Conservation (phyloP, 495 filamentous ascomycete genomes). For the Copromyces sp. region DNA sequence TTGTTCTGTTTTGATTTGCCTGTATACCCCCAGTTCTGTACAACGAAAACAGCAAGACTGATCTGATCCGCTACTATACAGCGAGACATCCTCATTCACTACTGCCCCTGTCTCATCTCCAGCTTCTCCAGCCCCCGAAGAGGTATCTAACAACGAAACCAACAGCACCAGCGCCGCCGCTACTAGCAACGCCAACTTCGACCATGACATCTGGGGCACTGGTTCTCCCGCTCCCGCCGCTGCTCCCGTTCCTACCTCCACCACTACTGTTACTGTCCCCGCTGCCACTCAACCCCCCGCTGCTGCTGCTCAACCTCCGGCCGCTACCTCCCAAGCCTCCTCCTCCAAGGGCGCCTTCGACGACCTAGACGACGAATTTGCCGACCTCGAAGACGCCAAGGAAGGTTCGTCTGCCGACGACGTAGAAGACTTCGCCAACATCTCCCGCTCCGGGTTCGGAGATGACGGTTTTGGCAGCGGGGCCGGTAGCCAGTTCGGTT, state of each 20-base stretch:
- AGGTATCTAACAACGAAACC: constrained; percentile 5
- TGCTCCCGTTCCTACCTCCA: neutral
- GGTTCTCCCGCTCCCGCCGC: neutral
- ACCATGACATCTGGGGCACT: constrained; percentile 24
- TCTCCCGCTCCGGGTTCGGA: constrained; percentile 43
- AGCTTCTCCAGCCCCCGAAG: constrained; percentile 9
- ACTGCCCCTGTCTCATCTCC: neutral
- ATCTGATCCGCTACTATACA: neutral
- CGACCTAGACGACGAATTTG: constrained; percentile 87
- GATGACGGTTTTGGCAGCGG: constrained; percentile 53
- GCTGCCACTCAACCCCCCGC: constrained; percentile 8
- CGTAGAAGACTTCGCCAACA: constrained; percentile 53
- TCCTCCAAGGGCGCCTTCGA: constrained; percentile 42
- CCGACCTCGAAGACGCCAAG: constrained; percentile 74
- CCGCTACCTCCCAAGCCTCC: constrained; percentile 8
- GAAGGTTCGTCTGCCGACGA: constrained; percentile 76
- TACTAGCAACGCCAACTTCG: neutral
- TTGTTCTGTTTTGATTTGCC: neutral
- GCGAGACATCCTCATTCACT: constrained; percentile 13
- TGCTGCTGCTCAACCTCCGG: constrained; percentile 12
- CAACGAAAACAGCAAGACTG: neutral
- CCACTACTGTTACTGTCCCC: neutral
- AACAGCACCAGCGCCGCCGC: constrained; percentile 8
- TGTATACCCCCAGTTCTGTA: neutral
- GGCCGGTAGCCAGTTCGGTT: constrained; percentile 7